Base-by-base conservation (phyloP, 78 protist species). In the Dictyostelium firmibasis region DNA sequence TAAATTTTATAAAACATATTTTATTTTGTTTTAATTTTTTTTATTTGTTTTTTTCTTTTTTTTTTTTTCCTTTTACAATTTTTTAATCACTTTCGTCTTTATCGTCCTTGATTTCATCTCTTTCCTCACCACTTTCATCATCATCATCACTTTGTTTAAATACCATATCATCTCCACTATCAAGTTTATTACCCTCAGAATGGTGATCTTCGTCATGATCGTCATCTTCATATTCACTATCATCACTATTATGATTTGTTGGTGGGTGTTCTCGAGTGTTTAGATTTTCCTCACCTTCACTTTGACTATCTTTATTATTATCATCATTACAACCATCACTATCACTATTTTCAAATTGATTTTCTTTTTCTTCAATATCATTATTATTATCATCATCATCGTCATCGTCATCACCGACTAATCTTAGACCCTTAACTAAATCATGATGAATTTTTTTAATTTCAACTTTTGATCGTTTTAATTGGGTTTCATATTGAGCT, bases 21-120 rank as follows among this genome's bases (percentile, higher is more conserved):
- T 50, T 50, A 16, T 50, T 50, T 50, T 50, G 62, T 50, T 50
- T 50, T 14, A 2, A 4, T 50, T 50, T 50, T 16, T 50, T 50
- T 50, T 50, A 16, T 50, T 16, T 50, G 13, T 50, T 50, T 50
- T 50, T 50, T 50, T 50, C n/a, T 47, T 50, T 4, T 53, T 18
- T 35, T 81, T 64, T 31, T 81, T 25, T 25, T 47, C 38, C 2
- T 33, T 29, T 27, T 41, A 27, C 0, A 44, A 57, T n/a, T 81
- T 57, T 13, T 50, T 81, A 25, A 10, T 47, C 86, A n/a, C n/a
- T n/a, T 35, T 82, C 86, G 1, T 82, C 86, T 14, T 82, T 75
- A 16, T 50, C 70, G 18, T 33, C 67, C 7, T 1, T 4, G 2
- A n/a, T 6, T 82, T 53, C 20, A 53, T 36, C 57, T 27, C 47